These are phyloP conservation scores for Magnusiomyces tetraspermus DNA, from an alignment of 1,139 yeast species.

Conservation along the genomic window DNA sequence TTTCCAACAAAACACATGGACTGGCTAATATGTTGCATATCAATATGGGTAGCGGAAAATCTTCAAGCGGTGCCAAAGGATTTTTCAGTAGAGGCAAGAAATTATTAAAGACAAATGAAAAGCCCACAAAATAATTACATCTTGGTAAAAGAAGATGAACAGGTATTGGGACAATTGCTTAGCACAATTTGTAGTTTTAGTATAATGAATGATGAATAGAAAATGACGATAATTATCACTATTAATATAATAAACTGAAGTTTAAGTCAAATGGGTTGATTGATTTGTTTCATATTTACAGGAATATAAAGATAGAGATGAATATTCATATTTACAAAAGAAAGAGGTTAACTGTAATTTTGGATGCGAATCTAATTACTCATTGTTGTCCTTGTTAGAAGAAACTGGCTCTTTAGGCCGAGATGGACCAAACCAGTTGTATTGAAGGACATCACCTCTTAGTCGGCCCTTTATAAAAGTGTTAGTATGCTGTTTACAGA, in stretches of 20 bases:
- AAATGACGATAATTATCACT: neutral
- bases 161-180: too few species aligned
- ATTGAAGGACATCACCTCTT: neutral
- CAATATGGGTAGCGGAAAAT: slow-evolving; percentile 31
- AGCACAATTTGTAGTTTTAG: too few species aligned
- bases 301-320: too few species aligned
- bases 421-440: neutral
- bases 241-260: too few species aligned
- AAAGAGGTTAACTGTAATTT: too few species aligned
- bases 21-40: slow-evolving; percentile 17
- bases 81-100: slow-evolving; percentile 30
- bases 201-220: too few species aligned
- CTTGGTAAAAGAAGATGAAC: too few species aligned
- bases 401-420: neutral
- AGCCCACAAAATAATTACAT: too few species aligned
- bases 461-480: neutral
- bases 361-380: too few species aligned
- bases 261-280: too few species aligned
- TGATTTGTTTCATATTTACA: too few species aligned
- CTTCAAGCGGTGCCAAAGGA: slow-evolving; percentile 30
- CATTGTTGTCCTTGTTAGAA: neutral
- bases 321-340: too few species aligned
- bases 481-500: neutral
- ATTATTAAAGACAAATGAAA: slow-evolving; percentile 11
- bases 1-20: slow-evolving; percentile 6